Conservation (phyloP, 306 rosid genomes). For the Castanea sativa region DNA sequence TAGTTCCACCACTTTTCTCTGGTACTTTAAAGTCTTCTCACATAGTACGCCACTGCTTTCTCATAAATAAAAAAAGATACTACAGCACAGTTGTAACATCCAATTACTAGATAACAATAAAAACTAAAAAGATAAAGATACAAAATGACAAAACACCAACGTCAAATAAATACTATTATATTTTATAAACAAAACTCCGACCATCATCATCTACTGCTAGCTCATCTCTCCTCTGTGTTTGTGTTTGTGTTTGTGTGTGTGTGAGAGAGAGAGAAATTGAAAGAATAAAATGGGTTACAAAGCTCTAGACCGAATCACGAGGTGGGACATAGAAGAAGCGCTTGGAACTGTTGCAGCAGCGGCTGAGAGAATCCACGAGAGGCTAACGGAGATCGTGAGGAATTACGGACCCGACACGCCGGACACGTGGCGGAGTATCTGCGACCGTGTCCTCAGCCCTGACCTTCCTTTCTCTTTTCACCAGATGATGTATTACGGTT, state of each 20-base stretch:
- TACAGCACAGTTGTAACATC: too few species aligned
- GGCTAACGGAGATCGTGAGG: conserved; percentile 40
- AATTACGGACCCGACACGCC: conserved; percentile 50
- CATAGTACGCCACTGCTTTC: too few species aligned
- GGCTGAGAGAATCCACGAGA: conserved; percentile 44
- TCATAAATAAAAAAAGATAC: too few species aligned
- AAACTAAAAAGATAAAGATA: too few species aligned
- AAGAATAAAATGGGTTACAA: conserved; percentile 40
- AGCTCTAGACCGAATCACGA: conserved; percentile 47
- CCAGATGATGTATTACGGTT: conserved; percentile 72
- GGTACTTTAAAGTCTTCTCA: too few species aligned
- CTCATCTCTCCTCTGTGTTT: not conserved
- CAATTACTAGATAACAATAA: too few species aligned
- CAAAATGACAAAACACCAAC: too few species aligned
- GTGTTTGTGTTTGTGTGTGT: fast-evolving
- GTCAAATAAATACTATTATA: too few species aligned
- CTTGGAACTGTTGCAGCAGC: conserved; percentile 31
- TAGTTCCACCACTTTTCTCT: too few species aligned
- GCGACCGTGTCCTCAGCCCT: conserved; percentile 53
- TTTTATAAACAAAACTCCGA: too few species aligned
- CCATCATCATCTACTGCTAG: not conserved
- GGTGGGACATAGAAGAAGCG: conserved; percentile 63
- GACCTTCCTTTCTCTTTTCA: conserved; percentile 80
- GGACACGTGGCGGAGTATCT: conserved; percentile 71
- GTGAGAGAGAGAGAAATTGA: not conserved